Percentiles rank a stretch among this genome's conserved stretches.
phyloP scores from a whole-genome alignment of 139 green algal genomes.

The Haematococcus lacustris region DNA sequence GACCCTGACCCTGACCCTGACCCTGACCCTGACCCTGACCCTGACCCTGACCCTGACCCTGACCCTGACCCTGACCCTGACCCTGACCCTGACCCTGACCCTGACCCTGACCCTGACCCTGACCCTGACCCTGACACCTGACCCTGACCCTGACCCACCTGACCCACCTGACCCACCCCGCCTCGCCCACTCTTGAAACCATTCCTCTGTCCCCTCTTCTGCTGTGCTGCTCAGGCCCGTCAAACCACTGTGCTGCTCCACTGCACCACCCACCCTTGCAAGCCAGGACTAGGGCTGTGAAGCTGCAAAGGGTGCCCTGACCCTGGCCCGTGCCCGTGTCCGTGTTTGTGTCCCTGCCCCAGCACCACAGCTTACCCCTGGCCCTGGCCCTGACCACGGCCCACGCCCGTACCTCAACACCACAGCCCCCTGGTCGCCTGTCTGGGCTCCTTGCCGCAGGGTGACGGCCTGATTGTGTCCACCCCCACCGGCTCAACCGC shows the following conservation, averaged over 20 bases:
- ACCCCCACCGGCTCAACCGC: slow-evolving; percentile 88
- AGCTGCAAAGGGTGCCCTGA: background rate
- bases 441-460: slow-evolving; percentile 31
- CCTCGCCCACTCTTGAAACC: background rate
- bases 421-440: background rate
- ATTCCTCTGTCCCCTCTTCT: background rate
- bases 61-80: no score
- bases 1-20: no score
- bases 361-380: background rate
- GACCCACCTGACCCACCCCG: no score
- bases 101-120: no score
- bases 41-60: no score
- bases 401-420: background rate
- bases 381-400: background rate
- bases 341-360: background rate
- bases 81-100: no score
- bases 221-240: background rate
- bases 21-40: no score
- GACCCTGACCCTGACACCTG: no score
- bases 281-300: background rate
- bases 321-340: background rate
- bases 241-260: background rate
- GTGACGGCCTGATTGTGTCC: slow-evolving; percentile 83
- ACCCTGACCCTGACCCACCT: no score
- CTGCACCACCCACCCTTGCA: background rate